A percentile compares a stretch with the other conserved stretches of the same genome.
Evolutionary conservation across 495 filamentous ascomycete genomes (phyloP).

Genomic region (Parachaetomium inaequale): DNA sequence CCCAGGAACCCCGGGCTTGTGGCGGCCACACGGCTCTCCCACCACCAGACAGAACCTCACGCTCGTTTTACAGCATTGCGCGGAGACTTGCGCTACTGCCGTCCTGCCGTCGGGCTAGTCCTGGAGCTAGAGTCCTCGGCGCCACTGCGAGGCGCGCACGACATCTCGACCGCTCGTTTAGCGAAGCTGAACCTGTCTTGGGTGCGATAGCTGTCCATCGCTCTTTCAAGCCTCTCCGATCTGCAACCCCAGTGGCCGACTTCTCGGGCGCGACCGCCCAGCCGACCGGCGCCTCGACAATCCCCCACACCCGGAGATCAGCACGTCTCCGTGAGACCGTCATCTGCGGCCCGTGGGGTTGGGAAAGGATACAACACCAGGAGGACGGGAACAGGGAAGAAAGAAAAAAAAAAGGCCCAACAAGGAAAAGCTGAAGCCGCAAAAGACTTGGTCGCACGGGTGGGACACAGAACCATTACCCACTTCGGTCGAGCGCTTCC

Average conservation of each 20-base stretch:
- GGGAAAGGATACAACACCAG: slow-evolving; percentile 6
- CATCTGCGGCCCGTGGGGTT: slow-evolving; percentile 6
- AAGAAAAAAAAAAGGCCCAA: slow-evolving; percentile 3
- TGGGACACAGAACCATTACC: slow-evolving; percentile 24
- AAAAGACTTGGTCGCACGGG: slow-evolving; percentile 17
- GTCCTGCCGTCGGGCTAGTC: not conserved
- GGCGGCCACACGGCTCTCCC: slow-evolving; percentile 14
- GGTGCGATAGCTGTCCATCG: slow-evolving; percentile 28
- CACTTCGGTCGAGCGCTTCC: slow-evolving; percentile 29
- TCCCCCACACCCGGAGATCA: slow-evolving; percentile 11
- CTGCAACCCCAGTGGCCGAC: slow-evolving; percentile 25
- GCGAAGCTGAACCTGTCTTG: slow-evolving; percentile 14
- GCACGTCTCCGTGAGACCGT: slow-evolving; percentile 12
- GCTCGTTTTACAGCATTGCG: slow-evolving; percentile 23
- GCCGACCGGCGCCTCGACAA: slow-evolving; percentile 14
- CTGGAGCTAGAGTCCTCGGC: slow-evolving; percentile 18
- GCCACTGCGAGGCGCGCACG: slow-evolving; percentile 25
- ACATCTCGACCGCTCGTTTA: slow-evolving; percentile 21
- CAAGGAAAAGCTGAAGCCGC: slow-evolving; percentile 9
- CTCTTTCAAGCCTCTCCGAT: slow-evolving; percentile 25
- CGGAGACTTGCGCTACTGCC: not conserved
- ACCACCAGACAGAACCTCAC: slow-evolving; percentile 19
- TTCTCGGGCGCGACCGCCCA: slow-evolving; percentile 16
- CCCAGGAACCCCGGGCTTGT: slow-evolving; percentile 20
- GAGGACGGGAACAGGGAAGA: slow-evolving; percentile 3